Evolutionary conservation across 768 basidiomycete genomes (phyloP).

Genomic region (Termitomyces sp.): DNA sequence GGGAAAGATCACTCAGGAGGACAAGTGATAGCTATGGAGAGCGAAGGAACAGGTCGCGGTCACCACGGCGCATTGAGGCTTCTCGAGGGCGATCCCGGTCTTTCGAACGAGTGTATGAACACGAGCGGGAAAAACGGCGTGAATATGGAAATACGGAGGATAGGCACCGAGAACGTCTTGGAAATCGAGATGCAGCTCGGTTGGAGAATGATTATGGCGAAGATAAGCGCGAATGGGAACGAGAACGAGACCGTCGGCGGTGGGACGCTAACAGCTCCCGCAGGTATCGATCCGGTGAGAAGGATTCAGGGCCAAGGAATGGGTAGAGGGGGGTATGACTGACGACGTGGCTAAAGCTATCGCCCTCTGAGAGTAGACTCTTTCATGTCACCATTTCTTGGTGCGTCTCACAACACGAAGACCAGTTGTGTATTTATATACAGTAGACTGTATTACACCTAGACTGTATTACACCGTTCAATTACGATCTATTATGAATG

Average conservation of each 20-base stretch:
- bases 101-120: constrained; percentile 1
- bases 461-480: too few relatives aligned
- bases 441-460: too few relatives aligned
- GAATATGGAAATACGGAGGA: background rate
- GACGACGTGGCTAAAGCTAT: too few relatives aligned
- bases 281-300: background rate
- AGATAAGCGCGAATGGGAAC: constrained; percentile 18
- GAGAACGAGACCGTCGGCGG: constrained; percentile 41
- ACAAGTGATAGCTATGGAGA: background rate
- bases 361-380: too few relatives aligned
- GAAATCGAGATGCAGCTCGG: background rate
- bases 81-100: constrained; percentile 10
- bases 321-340: background rate
- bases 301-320: background rate
- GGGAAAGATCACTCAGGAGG: background rate
- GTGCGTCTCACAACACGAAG: background rate
- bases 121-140: background rate
- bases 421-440: background rate
- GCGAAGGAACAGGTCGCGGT: constrained; percentile 2
- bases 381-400: too few relatives aligned
- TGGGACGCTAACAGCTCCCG: constrained; percentile 44
- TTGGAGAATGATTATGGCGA: constrained; percentile 23
- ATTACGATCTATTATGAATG: too few relatives aligned
- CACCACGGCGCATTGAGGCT: constrained; percentile 14
- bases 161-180: background rate